These are phyloP conservation scores for Patellifolia procumbens DNA, from an alignment of 179 eudicot genomes.

Conservation along the genomic window DNA sequence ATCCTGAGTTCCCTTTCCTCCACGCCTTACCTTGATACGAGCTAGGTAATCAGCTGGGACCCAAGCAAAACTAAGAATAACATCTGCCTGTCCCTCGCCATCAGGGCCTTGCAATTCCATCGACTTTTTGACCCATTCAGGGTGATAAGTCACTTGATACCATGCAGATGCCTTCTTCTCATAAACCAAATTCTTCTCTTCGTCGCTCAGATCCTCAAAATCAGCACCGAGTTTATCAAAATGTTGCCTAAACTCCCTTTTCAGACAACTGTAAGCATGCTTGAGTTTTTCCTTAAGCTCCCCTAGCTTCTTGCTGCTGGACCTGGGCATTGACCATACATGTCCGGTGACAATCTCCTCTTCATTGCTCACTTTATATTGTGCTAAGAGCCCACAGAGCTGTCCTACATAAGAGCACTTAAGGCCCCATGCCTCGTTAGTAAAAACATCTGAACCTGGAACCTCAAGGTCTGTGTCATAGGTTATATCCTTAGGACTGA, in stretches of 20 bases:
- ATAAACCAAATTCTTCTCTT: constrained; percentile 56
- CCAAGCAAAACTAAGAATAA: constrained; percentile 87
- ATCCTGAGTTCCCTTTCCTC: constrained; percentile 21
- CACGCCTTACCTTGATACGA: constrained; percentile 55
- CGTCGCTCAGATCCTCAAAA: constrained; percentile 40
- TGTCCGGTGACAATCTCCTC: constrained; percentile 93
- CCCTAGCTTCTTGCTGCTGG: constrained; percentile 64
- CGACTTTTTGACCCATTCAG: constrained; percentile 55
- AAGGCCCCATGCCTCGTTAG: constrained; percentile 62
- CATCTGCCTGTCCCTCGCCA: constrained; percentile 38
- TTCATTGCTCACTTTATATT: constrained; percentile 77
- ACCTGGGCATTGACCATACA: constrained; percentile 85
- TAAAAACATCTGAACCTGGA: constrained; percentile 48
- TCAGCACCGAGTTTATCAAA: constrained; percentile 55
- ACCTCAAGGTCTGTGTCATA: constrained; percentile 70
- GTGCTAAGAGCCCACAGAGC: constrained; percentile 65
- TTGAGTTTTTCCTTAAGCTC: constrained; percentile 86
- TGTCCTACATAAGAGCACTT: constrained; percentile 83
- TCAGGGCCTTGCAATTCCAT: constrained; percentile 52
- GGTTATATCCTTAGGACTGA: constrained; percentile 32
- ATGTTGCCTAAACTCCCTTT: constrained; percentile 66
- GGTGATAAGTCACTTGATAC: constrained; percentile 83
- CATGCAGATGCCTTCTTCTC: constrained; percentile 93
- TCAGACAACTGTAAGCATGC: constrained; percentile 67
- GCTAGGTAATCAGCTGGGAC: constrained; percentile 83